phyloP scores from a whole-genome alignment of 495 filamentous ascomycete genomes.

The Lepraria neglecta region DNA sequence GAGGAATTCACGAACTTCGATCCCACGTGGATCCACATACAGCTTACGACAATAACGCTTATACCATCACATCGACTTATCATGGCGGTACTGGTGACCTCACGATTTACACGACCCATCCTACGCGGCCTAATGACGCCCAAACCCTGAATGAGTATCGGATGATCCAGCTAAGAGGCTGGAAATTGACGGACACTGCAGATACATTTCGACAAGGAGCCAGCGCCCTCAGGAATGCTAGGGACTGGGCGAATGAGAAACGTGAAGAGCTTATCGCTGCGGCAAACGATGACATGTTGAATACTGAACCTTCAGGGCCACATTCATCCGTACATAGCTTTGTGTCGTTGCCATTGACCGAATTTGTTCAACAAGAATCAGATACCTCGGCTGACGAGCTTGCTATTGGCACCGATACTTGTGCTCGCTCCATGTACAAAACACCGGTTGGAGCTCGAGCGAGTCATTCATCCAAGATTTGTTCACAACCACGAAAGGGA shows the following conservation, averaged over 20 bases:
- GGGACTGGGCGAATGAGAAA: conserved; percentile 27
- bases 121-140: too few relatives aligned
- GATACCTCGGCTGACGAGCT: too few relatives aligned
- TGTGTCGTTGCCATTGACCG: too few relatives aligned
- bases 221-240: conserved; percentile 27
- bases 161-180: conserved; percentile 26
- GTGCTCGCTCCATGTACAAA: too few relatives aligned
- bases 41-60: neutral
- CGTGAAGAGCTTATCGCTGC: neutral
- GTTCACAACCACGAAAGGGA: too few relatives aligned
- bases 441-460: too few relatives aligned
- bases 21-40: conserved; percentile 10
- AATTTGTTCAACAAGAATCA: too few relatives aligned
- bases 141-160: conserved; percentile 19
- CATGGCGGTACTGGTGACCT: conserved; percentile 25
- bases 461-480: too few relatives aligned
- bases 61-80: conserved; percentile 18
- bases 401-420: too few relatives aligned
- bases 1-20: conserved; percentile 18
- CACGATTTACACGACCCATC: conserved; percentile 6
- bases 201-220: conserved; percentile 29
- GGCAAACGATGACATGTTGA: too few relatives aligned
- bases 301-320: too few relatives aligned
- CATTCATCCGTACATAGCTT: too few relatives aligned
- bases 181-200: conserved; percentile 22